Evolutionary conservation across 805 yeast genomes (phyloP).

Genomic region (Babjeviella inositovora): DNA sequence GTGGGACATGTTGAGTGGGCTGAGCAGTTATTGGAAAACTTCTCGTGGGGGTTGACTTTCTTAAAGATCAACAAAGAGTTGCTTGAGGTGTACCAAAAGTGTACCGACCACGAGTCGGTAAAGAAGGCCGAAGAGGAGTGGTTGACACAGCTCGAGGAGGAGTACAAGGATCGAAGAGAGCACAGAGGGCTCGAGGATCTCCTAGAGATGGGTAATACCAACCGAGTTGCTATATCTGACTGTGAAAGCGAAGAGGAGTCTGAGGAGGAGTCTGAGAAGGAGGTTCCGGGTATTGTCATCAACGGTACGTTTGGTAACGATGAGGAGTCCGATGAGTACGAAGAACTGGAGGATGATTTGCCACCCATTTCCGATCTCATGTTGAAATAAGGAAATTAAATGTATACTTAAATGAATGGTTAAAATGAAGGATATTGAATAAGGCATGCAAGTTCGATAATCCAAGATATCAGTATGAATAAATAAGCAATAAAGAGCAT

Average conservation of each 20-base stretch:
- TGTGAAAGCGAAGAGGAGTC: slow-evolving; percentile 5
- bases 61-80: slow-evolving; percentile 70
- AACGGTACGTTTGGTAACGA: too few species aligned
- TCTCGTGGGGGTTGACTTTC: slow-evolving; percentile 90
- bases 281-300: slow-evolving; percentile 1
- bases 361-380: too few species aligned
- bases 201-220: slow-evolving; percentile 71
- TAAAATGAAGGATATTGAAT: too few species aligned
- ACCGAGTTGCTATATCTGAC: slow-evolving; percentile 19
- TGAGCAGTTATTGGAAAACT: slow-evolving; percentile 50
- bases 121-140: slow-evolving; percentile 59
- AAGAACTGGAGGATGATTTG: not conserved
- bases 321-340: slow-evolving; percentile 1
- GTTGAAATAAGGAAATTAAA: not conserved
- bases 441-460: too few species aligned
- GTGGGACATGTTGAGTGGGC: slow-evolving; percentile 92
- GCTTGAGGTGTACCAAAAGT: slow-evolving; percentile 53
- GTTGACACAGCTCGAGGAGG: slow-evolving; percentile 53
- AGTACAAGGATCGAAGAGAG: slow-evolving; percentile 43
- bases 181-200: slow-evolving; percentile 38
- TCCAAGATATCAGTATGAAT: too few species aligned
- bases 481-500: too few species aligned
- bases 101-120: slow-evolving; percentile 71
- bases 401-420: too few species aligned
- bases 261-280: slow-evolving; percentile 7